These are phyloP conservation scores for Cutaneotrichosporon mucoides DNA, from an alignment of 1,284 basidiomycete genomes.

Conservation along the genomic window DNA sequence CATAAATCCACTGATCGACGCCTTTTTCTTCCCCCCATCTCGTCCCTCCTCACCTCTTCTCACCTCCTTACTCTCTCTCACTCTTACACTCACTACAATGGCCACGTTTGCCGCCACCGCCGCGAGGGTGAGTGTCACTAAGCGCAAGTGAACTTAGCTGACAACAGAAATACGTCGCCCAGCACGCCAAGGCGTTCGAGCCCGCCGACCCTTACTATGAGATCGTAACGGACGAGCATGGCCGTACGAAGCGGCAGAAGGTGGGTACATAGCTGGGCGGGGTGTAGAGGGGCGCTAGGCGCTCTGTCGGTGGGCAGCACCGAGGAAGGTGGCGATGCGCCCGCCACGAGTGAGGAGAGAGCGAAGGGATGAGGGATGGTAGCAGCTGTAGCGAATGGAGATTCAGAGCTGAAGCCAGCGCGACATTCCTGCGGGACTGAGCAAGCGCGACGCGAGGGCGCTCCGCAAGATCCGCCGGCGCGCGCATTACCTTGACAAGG, in stretches of 20 bases:
- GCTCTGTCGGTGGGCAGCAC: too few species aligned
- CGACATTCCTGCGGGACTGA: constrained; percentile 70
- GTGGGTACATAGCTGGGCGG: constrained; percentile 49
- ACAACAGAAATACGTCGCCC: constrained; percentile 12
- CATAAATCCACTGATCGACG: not conserved
- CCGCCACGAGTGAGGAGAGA: too few species aligned
- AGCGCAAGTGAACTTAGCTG: not conserved
- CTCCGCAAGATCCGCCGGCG: constrained; percentile 68
- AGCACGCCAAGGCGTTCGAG: constrained; percentile 53
- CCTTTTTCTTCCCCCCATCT: too few species aligned
- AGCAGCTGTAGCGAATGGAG: not conserved
- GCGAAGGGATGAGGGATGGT: not conserved
- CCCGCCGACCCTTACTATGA: constrained; percentile 79
- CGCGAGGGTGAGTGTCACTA: constrained; percentile 1
- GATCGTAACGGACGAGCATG: constrained; percentile 61
- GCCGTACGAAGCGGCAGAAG: constrained; percentile 65
- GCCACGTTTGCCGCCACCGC: constrained; percentile 1
- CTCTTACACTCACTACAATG: not conserved
- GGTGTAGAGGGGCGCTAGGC: too few species aligned
- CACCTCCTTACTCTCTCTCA: not conserved
- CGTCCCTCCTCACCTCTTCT: too few species aligned
- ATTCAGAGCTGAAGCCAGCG: constrained; percentile 53
- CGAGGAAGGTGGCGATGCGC: too few species aligned
- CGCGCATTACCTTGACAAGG: constrained; percentile 89
- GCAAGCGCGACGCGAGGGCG: constrained; percentile 69